These are phyloP conservation scores for Sungouiella thailandica DNA, from an alignment of 805 yeast genomes.

Conservation along the genomic window DNA sequence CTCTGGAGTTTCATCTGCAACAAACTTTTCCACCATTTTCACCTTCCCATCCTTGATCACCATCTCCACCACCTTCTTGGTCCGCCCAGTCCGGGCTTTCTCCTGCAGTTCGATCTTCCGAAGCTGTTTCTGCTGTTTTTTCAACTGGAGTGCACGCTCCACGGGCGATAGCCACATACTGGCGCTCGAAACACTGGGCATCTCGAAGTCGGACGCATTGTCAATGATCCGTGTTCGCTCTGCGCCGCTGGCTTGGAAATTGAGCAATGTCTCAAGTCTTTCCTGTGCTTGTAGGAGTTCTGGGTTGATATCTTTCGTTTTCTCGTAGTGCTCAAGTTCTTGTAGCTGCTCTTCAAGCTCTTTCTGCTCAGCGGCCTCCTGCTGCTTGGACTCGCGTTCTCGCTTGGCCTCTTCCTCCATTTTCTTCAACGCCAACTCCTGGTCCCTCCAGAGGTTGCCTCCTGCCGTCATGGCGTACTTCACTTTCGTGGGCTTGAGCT, in stretches of 20 bases:
- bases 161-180: slow-evolving; percentile 82
- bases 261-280: slow-evolving; percentile 65
- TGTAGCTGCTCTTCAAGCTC: slow-evolving; percentile 38
- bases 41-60: slow-evolving; percentile 80
- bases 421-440: slow-evolving; percentile 56
- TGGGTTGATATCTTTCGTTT: slow-evolving; percentile 41
- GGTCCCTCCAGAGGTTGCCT: slow-evolving; percentile 61
- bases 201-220: slow-evolving; percentile 82
- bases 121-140: slow-evolving; percentile 74
- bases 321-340: slow-evolving; percentile 41
- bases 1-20: slow-evolving; percentile 22
- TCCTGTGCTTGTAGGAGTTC: slow-evolving; percentile 68
- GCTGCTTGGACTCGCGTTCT: slow-evolving; percentile 18
- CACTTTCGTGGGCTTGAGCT: slow-evolving; percentile 37
- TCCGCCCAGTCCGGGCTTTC: slow-evolving; percentile 56
- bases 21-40: slow-evolving; percentile 46
- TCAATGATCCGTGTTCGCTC: slow-evolving; percentile 92
- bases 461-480: slow-evolving; percentile 53
- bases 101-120: slow-evolving; percentile 60
- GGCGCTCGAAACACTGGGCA: slow-evolving; percentile 42
- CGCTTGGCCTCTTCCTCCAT: slow-evolving; percentile 44
- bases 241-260: slow-evolving; percentile 81
- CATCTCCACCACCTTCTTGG: slow-evolving; percentile 70
- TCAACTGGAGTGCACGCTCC: slow-evolving; percentile 83
- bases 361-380: slow-evolving; percentile 19